Evolutionary conservation across 2,329 filamentous ascomycete species (phyloP).

Genomic region (Aspergillus pseudotamarii): DNA sequence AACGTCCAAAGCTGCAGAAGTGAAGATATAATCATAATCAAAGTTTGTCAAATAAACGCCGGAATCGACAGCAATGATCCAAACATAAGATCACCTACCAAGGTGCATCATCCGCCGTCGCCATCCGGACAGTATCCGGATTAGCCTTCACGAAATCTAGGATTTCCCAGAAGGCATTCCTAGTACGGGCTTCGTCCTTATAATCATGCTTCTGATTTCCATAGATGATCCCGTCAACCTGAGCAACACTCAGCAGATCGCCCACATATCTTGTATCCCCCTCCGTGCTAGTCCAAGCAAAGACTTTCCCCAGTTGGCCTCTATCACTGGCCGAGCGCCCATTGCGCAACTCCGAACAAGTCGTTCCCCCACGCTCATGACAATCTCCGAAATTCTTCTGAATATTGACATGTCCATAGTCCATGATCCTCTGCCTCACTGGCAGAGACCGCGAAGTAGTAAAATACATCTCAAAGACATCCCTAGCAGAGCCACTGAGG

Average conservation of each 20-base stretch:
- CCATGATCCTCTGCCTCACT: slow-evolving; percentile 4
- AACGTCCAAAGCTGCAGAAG: too few species aligned
- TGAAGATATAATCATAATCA: too few species aligned
- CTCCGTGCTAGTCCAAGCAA: slow-evolving; percentile 9
- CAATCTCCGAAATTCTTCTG: background rate
- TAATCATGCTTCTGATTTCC: slow-evolving; percentile 2
- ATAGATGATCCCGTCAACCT: slow-evolving; percentile 12
- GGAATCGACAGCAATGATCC: background rate
- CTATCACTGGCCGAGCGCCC: background rate
- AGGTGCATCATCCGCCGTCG: slow-evolving; percentile 11
- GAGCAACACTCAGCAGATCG: background rate
- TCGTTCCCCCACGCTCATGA: background rate
- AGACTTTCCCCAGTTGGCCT: slow-evolving; percentile 4
- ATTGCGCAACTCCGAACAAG: slow-evolving; percentile 6
- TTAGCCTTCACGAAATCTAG: slow-evolving; percentile 12
- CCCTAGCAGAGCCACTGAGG: background rate
- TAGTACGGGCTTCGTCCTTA: background rate
- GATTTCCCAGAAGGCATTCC: slow-evolving; percentile 11
- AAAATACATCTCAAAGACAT: slow-evolving; percentile 2
- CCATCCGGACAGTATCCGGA: slow-evolving; percentile 13
- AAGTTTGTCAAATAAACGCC: too few species aligned
- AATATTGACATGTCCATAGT: slow-evolving; percentile 7
- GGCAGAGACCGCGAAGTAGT: background rate
- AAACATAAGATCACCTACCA: background rate
- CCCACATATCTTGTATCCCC: background rate